Percentiles rank a stretch among this genome's conserved stretches.
Evolutionary conservation across 2,329 filamentous ascomycete genomes (phyloP).

Genomic region (Colletotrichum australisinense): DNA sequence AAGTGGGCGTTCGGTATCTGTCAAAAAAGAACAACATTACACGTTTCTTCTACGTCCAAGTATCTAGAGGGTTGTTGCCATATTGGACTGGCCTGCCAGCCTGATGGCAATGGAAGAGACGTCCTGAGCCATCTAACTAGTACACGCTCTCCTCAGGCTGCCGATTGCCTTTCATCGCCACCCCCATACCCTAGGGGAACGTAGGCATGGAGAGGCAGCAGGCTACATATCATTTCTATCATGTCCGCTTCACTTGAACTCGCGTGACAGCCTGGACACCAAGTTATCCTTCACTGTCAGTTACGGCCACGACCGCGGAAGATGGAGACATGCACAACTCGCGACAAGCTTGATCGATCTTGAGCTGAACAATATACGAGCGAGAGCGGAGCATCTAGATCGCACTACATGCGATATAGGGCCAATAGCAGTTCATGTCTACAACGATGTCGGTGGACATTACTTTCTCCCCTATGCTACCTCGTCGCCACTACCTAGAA

Average conservation of each 20-base stretch:
- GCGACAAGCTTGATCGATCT: conserved; percentile 4
- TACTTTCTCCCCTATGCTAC: conserved; percentile 3
- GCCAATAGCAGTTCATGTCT: background rate
- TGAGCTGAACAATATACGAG: conserved; percentile 35
- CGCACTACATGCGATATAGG: background rate
- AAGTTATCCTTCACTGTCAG: background rate
- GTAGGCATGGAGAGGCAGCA: background rate
- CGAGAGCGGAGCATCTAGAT: background rate
- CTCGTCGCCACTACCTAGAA: background rate
- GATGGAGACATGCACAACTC: background rate
- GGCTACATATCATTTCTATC: background rate
- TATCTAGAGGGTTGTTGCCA: background rate
- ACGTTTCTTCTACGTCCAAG: background rate
- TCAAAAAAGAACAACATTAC: conserved; percentile 17
- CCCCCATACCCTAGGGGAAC: background rate
- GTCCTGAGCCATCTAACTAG: background rate
- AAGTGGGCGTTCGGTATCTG: conserved; percentile 33
- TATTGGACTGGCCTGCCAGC: background rate
- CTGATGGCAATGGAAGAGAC: background rate
- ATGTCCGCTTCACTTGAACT: background rate
- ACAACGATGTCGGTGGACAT: background rate
- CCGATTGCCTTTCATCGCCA: background rate
- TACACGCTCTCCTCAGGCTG: background rate
- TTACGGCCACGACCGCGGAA: background rate
- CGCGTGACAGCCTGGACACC: background rate